Evolutionary conservation across 495 filamentous ascomycete genomes (phyloP).

Genomic region (Amphirosellinia nigrospora): DNA sequence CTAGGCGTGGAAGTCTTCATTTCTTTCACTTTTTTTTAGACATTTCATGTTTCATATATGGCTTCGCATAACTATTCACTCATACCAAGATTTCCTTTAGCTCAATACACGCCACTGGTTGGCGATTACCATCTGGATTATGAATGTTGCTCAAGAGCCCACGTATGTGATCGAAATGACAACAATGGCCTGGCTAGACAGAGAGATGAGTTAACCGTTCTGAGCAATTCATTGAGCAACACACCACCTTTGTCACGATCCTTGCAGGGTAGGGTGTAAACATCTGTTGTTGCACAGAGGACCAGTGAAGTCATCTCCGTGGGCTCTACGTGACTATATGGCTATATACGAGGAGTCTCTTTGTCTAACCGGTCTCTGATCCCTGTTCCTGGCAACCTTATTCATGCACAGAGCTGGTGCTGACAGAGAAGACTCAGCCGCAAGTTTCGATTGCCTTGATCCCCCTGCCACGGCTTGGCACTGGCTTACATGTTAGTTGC

Average conservation of each 20-base stretch:
- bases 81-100: not conserved
- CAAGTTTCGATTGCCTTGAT: not conserved
- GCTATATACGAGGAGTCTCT: no score
- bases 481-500: not conserved
- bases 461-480: no score
- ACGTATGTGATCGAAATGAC: not conserved
- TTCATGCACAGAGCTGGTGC: not conserved
- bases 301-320: not conserved
- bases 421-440: not conserved
- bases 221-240: not conserved
- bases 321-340: no score
- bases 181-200: not conserved
- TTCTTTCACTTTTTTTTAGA: not conserved
- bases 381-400: no score
- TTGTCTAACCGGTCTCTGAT: no score
- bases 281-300: no score
- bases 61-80: not conserved
- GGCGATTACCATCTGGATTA: not conserved
- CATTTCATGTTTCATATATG: not conserved
- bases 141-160: not conserved
- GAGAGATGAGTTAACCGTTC: not conserved
- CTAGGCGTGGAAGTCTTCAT: not conserved
- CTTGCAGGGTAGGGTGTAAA: no score
- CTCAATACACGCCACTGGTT: constrained; percentile 3
- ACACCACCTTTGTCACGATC: not conserved